phyloP scores from a whole-genome alignment of 495 filamentous ascomycete species.

The Thermochaetoides thermophila region DNA sequence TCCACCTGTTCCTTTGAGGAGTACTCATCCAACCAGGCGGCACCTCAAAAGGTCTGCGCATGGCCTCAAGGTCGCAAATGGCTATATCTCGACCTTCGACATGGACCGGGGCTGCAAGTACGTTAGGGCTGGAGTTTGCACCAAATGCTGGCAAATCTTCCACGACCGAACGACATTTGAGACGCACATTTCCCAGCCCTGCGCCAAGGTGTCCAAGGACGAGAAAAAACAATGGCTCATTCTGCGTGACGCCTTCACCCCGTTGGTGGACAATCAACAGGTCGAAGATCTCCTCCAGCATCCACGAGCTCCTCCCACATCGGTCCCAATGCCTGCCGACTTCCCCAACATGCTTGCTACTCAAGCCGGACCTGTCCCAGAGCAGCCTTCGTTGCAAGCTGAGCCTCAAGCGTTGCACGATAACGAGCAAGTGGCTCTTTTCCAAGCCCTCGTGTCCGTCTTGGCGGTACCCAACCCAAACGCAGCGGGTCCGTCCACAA shows the following conservation, averaged over 20 bases:
- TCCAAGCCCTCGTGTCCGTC: no score
- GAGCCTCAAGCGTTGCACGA: no score
- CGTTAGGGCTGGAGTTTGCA: slow-evolving; percentile 17
- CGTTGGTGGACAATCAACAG: slow-evolving; percentile 6
- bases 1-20: background rate
- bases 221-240: slow-evolving; percentile 22
- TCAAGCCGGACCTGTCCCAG: no score
- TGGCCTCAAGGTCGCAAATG: slow-evolving; percentile 14
- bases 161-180: slow-evolving; percentile 11
- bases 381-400: no score
- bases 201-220: slow-evolving; percentile 20
- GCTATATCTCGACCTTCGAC: slow-evolving; percentile 19
- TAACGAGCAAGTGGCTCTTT: no score
- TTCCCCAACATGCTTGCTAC: no score
- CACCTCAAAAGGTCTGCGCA: slow-evolving; percentile 20
- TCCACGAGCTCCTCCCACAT: no score
- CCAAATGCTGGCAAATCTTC: slow-evolving; percentile 18
- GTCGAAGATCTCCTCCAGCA: no score
- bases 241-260: slow-evolving; percentile 17
- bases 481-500: background rate
- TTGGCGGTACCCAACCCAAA: no score
- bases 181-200: slow-evolving; percentile 9
- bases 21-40: slow-evolving; percentile 10
- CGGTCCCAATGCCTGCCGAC: no score
- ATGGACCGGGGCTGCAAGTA: slow-evolving; percentile 14